Evolutionary conservation across 768 basidiomycete species (phyloP).

Genomic region (Cyclocybe aegerita): DNA sequence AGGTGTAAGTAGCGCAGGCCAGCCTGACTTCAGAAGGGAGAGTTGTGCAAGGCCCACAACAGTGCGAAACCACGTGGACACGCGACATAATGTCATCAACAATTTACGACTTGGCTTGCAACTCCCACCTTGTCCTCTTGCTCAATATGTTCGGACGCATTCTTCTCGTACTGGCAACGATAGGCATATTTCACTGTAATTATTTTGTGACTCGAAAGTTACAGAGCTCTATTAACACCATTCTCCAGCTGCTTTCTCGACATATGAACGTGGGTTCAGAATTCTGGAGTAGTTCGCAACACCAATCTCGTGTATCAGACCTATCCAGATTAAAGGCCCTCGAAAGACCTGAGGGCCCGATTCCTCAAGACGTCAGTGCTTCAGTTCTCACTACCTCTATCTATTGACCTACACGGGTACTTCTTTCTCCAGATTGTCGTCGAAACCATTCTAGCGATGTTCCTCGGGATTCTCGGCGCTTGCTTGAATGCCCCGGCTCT

Average conservation of each 20-base stretch:
- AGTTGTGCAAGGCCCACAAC: conserved; percentile 2
- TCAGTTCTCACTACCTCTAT: not conserved
- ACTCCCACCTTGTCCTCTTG: conserved; percentile 1
- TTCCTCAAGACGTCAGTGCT: conserved; percentile 60
- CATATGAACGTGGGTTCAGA: conserved; percentile 67
- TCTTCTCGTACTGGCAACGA: conserved; percentile 43
- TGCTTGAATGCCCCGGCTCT: conserved; percentile 65
- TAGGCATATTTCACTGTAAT: conserved; percentile 57
- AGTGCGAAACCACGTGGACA: conserved; percentile 25
- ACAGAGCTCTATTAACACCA: conserved; percentile 6
- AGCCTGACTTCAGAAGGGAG: conserved; percentile 6
- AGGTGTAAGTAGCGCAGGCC: conserved; percentile 6
- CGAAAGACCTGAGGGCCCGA: conserved; percentile 62
- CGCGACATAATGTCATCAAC: conserved; percentile 6
- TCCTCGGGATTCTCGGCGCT: conserved; percentile 73
- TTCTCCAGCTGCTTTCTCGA: conserved; percentile 69
- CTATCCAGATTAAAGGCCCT: conserved; percentile 76
- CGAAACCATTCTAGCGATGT: conserved; percentile 62
- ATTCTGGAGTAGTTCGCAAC: not conserved
- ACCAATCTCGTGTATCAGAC: conserved; percentile 44
- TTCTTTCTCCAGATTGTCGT: conserved; percentile 52
- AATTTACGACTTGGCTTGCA: not conserved
- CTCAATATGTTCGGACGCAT: conserved; percentile 45
- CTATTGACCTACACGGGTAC: not conserved
- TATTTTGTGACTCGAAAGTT: not conserved